Evolutionary conservation across 352 stramenopile species (phyloP).

Genomic region (Pythium biforme): DNA sequence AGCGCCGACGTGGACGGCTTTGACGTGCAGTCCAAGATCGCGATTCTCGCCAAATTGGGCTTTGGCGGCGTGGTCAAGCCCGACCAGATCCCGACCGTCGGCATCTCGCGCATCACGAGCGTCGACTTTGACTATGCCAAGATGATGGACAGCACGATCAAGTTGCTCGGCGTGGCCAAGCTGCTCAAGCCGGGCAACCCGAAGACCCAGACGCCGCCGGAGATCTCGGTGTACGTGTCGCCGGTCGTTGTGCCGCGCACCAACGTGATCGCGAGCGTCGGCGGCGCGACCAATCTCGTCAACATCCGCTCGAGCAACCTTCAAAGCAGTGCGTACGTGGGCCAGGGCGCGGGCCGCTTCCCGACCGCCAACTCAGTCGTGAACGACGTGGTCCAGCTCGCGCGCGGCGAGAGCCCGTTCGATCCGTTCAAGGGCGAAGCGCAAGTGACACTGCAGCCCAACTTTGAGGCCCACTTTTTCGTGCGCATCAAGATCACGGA

Average conservation of each 20-base stretch:
- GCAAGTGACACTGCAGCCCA: constrained; percentile 72
- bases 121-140: constrained; percentile 97
- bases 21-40: constrained; percentile 96
- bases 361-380: constrained; percentile 96
- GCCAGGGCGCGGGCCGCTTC: constrained; percentile 93
- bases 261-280: constrained; percentile 89
- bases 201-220: constrained; percentile 58
- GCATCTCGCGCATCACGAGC: constrained; percentile 90
- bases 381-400: constrained; percentile 93
- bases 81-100: constrained; percentile 87
- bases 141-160: constrained; percentile 95
- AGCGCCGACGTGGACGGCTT: constrained; percentile 95
- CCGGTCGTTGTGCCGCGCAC: constrained; percentile 88
- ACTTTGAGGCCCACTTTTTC: constrained; percentile 95
- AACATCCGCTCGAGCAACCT: constrained; percentile 90
- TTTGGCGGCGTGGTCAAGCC: constrained; percentile 91
- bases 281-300: constrained; percentile 91
- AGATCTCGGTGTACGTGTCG: constrained; percentile 93
- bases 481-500: constrained; percentile 94
- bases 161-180: constrained; percentile 91
- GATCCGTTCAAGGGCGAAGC: constrained; percentile 80
- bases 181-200: constrained; percentile 72
- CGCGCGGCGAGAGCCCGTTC: constrained; percentile 78
- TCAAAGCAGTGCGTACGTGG: constrained; percentile 88
- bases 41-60: constrained; percentile 92